Percentiles rank a stretch among this genome's conserved stretches.
Evolutionary conservation across 306 rosid genomes (phyloP).

Genomic region (Begonia masoniana): DNA sequence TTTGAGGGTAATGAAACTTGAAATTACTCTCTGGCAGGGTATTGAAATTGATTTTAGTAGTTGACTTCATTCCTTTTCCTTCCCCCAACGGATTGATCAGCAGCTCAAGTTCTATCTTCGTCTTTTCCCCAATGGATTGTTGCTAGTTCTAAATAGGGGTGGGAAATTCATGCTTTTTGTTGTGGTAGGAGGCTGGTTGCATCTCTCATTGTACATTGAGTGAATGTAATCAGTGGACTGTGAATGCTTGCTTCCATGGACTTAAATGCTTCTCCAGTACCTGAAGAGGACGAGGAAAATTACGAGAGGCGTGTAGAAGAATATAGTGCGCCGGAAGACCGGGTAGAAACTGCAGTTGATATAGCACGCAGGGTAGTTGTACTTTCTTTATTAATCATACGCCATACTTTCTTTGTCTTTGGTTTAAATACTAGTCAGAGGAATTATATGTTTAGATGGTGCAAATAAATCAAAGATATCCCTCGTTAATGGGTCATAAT

Average conservation of each 20-base stretch:
- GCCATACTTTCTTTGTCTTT: neutral
- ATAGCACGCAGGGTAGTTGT: slow-evolving; percentile 80
- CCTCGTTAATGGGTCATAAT: too few relatives aligned
- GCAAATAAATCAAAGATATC: too few relatives aligned
- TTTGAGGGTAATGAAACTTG: neutral
- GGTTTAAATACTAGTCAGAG: too few relatives aligned
- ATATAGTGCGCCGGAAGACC: slow-evolving; percentile 58
- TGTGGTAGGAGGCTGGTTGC: slow-evolving; percentile 10
- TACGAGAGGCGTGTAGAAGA: slow-evolving; percentile 50
- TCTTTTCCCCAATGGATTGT: neutral
- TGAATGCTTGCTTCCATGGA: slow-evolving; percentile 92
- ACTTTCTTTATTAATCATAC: neutral
- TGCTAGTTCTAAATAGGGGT: slow-evolving; percentile 15
- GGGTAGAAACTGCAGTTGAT: slow-evolving; percentile 55
- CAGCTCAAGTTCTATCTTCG: too few relatives aligned
- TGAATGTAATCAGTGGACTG: slow-evolving; percentile 41
- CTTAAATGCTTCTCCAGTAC: slow-evolving; percentile 92
- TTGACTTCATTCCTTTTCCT: too few relatives aligned
- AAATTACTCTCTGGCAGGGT: too few relatives aligned
- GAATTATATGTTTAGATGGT: too few relatives aligned
- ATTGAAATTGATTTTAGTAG: too few relatives aligned
- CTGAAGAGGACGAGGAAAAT: slow-evolving; percentile 86
- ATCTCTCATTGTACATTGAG: slow-evolving; percentile 9
- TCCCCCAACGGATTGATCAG: too few relatives aligned
- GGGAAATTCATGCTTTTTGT: slow-evolving; percentile 1